Base-by-base conservation (phyloP, 148 eudicot genomes). In the Rhododendron henanense region DNA sequence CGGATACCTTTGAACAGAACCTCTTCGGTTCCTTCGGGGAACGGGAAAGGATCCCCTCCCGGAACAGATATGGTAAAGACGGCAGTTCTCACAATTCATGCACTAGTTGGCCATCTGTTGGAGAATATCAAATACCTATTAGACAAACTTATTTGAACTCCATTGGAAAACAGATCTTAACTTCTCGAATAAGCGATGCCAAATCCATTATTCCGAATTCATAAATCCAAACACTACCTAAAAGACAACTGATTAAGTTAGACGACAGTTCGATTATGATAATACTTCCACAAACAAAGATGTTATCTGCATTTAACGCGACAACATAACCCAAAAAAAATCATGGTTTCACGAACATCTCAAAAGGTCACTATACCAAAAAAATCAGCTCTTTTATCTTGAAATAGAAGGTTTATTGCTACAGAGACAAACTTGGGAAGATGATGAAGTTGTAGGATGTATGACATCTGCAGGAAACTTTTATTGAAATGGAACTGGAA, bases 401-500 rank as follows among this genome's bases (percentile, higher is more conserved):
- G 6, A 4, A 8, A n/a, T 45, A 33, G 45, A 81, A 55, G 65
- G 83, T 81, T 2, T 81, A 81, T 23, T 81, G 83, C 65, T 14
- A 53, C n/a, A 33, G 51, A 81, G 39, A 53, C 67, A 2, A 35
- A 53, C 65, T 7, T 15, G 25, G 55, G 57, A 81, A 81, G 45
- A 51, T 53, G 4, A 47, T 11, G 50, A 45, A 48, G 61, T 33
- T 2, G 45, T 8, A 10, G 6, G 2, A 35, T 55, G 51, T 19
- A 35, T 21, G 18, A 51, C 39, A 35, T 35, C 14, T 37, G 25
- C 39, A 41, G 53, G 53, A 37, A 69, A 74, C 74, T 87, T n/a
- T 91, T 87, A 94, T 21, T 89, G 88, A 87, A 94, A 96, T 33
- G 98, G 95, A 88, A 90, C 89, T 16, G 98, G 98, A 85, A 85